phyloP scores from a whole-genome alignment of 257 asterid genomes.

The Hygrophila difformis region DNA sequence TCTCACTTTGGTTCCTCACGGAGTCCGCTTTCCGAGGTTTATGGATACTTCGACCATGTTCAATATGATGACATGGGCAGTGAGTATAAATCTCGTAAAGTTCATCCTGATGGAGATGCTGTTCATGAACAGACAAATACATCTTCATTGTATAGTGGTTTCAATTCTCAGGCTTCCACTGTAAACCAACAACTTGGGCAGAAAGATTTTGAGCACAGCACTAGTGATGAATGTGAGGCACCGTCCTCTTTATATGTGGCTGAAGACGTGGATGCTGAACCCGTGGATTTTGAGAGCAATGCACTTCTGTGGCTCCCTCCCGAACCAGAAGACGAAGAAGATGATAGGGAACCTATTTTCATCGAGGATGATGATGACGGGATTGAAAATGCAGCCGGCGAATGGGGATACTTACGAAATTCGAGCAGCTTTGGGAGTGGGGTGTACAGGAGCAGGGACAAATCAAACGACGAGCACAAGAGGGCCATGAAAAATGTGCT shows the following conservation, averaged over 20 bases:
- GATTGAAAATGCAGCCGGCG: constrained; percentile 71
- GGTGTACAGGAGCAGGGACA: constrained; percentile 61
- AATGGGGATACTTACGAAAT: constrained; percentile 59
- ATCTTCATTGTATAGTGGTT: constrained; percentile 31
- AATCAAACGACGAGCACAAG: constrained; percentile 76
- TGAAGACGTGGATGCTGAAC: constrained; percentile 52
- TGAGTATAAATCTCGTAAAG: constrained; percentile 43
- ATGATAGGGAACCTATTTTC: constrained; percentile 56
- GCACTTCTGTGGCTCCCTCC: constrained; percentile 97
- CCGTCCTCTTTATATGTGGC: constrained; percentile 52
- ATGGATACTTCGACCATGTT: constrained; percentile 41
- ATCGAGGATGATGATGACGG: constrained; percentile 71
- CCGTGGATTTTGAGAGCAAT: constrained; percentile 82
- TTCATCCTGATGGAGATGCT: constrained; percentile 57
- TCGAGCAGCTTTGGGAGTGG: constrained; percentile 68
- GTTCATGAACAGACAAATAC: constrained; percentile 32
- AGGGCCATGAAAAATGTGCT: constrained; percentile 63
- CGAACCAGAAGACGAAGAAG: constrained; percentile 93
- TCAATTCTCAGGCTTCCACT: constrained; percentile 40
- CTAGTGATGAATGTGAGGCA: constrained; percentile 65
- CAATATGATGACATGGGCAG: constrained; percentile 43
- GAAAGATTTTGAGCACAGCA: constrained; percentile 38
- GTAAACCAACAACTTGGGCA: constrained; percentile 34
- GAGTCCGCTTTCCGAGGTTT: constrained; percentile 36
- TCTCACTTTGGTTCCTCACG: constrained; percentile 35